Percentiles rank a stretch among this genome's conserved stretches.
phyloP scores from a whole-genome alignment of 1,284 basidiomycete genomes.

The Heimioporus retisporus region DNA sequence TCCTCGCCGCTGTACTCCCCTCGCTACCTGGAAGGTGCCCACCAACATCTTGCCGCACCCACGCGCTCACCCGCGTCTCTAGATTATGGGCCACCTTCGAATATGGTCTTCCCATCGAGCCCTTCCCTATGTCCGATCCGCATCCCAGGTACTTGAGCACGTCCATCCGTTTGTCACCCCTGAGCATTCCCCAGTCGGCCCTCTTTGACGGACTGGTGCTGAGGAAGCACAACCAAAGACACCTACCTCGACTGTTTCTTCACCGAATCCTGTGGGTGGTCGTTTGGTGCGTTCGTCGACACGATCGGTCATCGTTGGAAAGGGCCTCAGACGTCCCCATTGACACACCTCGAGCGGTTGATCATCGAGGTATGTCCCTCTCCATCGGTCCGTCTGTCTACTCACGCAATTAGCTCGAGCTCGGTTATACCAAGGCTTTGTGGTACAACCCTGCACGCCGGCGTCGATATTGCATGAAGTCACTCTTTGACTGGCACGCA shows the following conservation, averaged over 20 bases:
- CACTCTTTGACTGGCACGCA: constrained; percentile 70
- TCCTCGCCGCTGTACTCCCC: constrained; percentile 54
- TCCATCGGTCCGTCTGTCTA: constrained; percentile 12
- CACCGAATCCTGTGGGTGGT: constrained; percentile 65
- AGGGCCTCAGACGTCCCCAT: constrained; percentile 44
- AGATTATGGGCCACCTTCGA: constrained; percentile 64
- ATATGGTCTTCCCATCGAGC: constrained; percentile 55
- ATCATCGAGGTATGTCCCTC: constrained; percentile 60
- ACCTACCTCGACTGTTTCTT: constrained; percentile 78
- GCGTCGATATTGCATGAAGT: constrained; percentile 71
- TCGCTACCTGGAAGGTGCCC: constrained; percentile 73
- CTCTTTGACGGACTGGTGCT: constrained; percentile 69
- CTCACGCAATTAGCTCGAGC: constrained; percentile 56
- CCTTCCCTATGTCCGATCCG: constrained; percentile 69
- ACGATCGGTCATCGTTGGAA: constrained; percentile 52
- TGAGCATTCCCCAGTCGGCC: constrained; percentile 53
- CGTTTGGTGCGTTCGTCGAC: constrained; percentile 56
- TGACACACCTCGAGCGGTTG: constrained; percentile 61
- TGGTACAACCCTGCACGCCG: constrained; percentile 78
- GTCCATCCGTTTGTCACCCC: constrained; percentile 2
- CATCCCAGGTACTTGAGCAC: constrained; percentile 58
- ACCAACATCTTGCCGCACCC: neutral
- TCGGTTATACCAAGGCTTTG: constrained; percentile 64
- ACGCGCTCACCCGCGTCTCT: constrained; percentile 6
- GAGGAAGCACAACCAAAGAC: constrained; percentile 58